These are phyloP conservation scores for Fusarium pininemorale DNA, from an alignment of 2,329 filamentous ascomycete genomes.

Conservation along the genomic window DNA sequence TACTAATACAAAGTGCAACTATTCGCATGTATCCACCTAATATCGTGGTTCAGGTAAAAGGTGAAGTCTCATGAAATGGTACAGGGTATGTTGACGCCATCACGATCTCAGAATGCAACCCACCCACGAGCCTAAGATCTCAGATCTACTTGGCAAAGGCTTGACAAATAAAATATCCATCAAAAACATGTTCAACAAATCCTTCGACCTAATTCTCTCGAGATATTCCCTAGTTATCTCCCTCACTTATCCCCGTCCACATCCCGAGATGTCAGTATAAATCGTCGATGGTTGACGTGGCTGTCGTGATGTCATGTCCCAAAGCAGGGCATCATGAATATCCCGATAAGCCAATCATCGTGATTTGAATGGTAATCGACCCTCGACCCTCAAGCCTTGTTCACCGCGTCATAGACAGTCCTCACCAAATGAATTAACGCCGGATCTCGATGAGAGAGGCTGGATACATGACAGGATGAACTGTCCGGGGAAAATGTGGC, in stretches of 20 bases:
- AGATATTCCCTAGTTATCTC: too few species aligned
- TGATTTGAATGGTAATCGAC: slow-evolving; percentile 12
- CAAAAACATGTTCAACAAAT: neutral
- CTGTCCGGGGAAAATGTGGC: neutral
- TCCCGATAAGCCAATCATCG: slow-evolving; percentile 18
- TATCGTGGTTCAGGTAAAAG: too few species aligned
- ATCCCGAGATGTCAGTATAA: neutral
- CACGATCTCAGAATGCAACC: neutral
- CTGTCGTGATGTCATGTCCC: slow-evolving; percentile 4
- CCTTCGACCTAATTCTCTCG: neutral
- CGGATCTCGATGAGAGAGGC: neutral
- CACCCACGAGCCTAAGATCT: neutral
- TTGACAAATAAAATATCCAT: neutral
- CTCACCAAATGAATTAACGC: neutral
- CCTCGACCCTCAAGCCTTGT: neutral
- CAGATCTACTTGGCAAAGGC: neutral
- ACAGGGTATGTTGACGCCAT: neutral
- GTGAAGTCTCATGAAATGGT: neutral
- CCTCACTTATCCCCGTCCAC: neutral
- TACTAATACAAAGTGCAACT: neutral
- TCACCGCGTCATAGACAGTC: slow-evolving; percentile 30
- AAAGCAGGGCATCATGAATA: slow-evolving; percentile 18
- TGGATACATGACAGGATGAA: slow-evolving; percentile 10
- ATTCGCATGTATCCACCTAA: too few species aligned
- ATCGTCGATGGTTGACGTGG: neutral